A percentile compares a stretch with the other conserved stretches of the same genome.
Conservation (phyloP, 2,329 filamentous ascomycete genomes). For the Triangularia setosa region DNA sequence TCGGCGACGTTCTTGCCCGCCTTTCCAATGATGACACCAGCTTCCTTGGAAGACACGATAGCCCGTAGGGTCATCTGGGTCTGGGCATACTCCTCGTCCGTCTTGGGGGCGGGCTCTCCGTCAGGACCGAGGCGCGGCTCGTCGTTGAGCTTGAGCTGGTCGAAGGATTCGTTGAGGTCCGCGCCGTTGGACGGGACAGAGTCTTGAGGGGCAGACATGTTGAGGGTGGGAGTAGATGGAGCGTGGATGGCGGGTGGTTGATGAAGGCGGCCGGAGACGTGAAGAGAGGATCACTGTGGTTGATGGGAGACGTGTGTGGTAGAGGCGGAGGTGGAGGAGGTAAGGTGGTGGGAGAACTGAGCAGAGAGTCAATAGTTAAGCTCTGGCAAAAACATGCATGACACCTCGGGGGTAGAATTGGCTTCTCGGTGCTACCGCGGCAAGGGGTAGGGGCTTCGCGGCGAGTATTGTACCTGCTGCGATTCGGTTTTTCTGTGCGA, state of each 20-base stretch:
- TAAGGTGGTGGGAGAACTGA: background rate
- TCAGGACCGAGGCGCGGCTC: conserved; percentile 62
- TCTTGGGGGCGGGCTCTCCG: conserved; percentile 78
- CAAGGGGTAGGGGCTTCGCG: conserved; percentile 4
- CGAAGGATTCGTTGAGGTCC: conserved; percentile 57
- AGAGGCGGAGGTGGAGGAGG: background rate
- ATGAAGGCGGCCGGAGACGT: background rate
- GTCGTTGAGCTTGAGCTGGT: conserved; percentile 61
- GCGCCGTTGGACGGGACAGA: conserved; percentile 54
- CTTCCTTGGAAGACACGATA: conserved; percentile 98
- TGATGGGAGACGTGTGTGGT: background rate
- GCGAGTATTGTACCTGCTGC: conserved; percentile 4
- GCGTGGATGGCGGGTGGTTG: conserved; percentile 11
- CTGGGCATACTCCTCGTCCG: conserved; percentile 93
- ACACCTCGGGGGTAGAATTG: conserved; percentile 1
- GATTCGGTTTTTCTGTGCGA: conserved; percentile 7
- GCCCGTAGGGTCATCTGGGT: conserved; percentile 90
- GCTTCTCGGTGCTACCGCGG: conserved; percentile 1
- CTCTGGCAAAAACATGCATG: conserved; percentile 2
- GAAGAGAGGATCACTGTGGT: conserved; percentile 3
- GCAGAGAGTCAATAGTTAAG: background rate
- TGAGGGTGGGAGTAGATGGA: conserved; percentile 18
- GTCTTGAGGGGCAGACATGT: conserved; percentile 63
- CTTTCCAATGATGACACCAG: conserved; percentile 98
- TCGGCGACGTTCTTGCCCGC: conserved; percentile 97